Evolutionary conservation across 306 rosid genomes (phyloP).

Genomic region (Vigna mungo): DNA sequence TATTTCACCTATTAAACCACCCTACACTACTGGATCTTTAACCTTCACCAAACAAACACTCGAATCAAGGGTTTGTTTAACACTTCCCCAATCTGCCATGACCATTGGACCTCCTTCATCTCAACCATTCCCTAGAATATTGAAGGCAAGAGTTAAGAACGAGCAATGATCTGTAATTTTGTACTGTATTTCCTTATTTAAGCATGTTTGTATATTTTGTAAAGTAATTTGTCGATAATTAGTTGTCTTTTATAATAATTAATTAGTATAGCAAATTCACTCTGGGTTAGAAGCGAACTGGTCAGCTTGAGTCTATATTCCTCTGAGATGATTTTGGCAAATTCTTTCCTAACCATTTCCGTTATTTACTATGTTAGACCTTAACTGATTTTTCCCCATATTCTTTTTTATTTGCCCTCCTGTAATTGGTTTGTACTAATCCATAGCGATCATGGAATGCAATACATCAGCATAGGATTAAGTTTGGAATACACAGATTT

Average conservation of each 20-base stretch:
- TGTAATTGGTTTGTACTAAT: conserved; percentile 43
- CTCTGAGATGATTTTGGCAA: conserved; percentile 48
- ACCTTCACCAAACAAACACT: too few species aligned
- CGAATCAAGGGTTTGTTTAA: too few species aligned
- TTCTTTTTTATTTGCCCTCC: conserved; percentile 9
- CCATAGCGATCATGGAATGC: conserved; percentile 33
- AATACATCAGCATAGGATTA: conserved; percentile 26
- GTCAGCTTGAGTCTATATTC: conserved; percentile 42
- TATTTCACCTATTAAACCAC: too few species aligned
- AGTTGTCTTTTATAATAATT: conserved; percentile 40
- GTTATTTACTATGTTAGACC: not conserved
- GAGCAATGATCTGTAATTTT: conserved; percentile 60
- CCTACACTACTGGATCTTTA: too few species aligned
- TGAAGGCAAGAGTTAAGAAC: conserved; percentile 87
- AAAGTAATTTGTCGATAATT: conserved; percentile 52
- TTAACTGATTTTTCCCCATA: not conserved
- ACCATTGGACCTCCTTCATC: conserved; percentile 58
- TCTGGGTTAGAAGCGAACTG: conserved; percentile 53
- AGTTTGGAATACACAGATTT: conserved; percentile 26
- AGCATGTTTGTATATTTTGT: conserved; percentile 66
- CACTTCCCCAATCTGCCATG: too few species aligned
- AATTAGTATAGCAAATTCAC: conserved; percentile 39
- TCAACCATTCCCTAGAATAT: conserved; percentile 87
- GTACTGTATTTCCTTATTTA: conserved; percentile 33
- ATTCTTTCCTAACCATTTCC: conserved; percentile 47